Percentiles rank a stretch among this genome's conserved stretches.
Evolutionary conservation across 176 grass and related monocot species (phyloP).

Genomic region (Carex parvula): DNA sequence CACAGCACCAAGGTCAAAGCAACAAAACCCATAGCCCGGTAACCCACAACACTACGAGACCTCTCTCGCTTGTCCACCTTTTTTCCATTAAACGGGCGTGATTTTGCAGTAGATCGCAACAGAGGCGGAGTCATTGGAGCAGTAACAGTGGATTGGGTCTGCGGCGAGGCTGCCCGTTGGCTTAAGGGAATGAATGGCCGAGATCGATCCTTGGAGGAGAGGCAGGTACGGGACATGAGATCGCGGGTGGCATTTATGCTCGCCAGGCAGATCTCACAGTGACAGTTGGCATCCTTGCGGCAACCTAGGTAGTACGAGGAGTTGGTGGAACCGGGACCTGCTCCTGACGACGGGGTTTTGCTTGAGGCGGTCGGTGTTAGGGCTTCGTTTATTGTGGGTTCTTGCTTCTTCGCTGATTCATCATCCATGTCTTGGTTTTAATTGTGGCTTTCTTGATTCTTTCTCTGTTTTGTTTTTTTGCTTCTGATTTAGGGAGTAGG

Average conservation of each 20-base stretch:
- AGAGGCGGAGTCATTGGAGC: conserved; percentile 38
- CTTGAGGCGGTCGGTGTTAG: not conserved
- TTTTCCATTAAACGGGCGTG: conserved; percentile 15
- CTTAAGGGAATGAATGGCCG: not conserved
- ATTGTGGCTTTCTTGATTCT: not conserved
- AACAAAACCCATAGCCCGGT: conserved; percentile 29
- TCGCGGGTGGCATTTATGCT: conserved; percentile 89
- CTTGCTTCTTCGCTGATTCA: conserved; percentile 18
- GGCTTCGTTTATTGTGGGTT: not conserved
- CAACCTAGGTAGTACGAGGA: conserved; percentile 63
- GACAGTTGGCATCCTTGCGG: conserved; percentile 86
- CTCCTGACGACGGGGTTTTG: conserved; percentile 24
- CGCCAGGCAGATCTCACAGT: conserved; percentile 80
- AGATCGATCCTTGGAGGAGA: conserved; percentile 38
- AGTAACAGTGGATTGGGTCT: conserved; percentile 3
- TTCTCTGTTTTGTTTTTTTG: not conserved
- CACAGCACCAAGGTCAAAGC: conserved; percentile 34
- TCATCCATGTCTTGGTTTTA: conserved; percentile 42
- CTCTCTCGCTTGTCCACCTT: not conserved
- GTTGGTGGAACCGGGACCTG: conserved; percentile 23
- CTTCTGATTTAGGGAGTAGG: not conserved
- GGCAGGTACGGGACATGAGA: conserved; percentile 45
- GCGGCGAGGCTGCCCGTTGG: conserved; percentile 16
- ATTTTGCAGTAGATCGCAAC: conserved; percentile 47
- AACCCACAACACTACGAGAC: conserved; percentile 23